These are phyloP conservation scores for Aspergillus ochraceus DNA, from an alignment of 2,329 filamentous ascomycete genomes.

Conservation along the genomic window DNA sequence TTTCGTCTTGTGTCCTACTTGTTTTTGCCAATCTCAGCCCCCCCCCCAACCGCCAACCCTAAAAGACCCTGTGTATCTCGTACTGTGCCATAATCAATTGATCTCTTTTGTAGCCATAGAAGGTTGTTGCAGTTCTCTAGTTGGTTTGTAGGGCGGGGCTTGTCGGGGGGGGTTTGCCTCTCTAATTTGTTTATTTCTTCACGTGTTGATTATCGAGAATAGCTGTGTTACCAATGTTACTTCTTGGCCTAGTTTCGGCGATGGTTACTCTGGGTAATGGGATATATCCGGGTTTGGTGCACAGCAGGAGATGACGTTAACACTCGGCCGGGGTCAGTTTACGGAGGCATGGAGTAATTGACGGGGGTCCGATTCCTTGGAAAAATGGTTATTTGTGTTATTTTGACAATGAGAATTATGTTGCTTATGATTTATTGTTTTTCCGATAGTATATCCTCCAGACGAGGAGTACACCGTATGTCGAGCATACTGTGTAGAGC, in stretches of 20 bases:
- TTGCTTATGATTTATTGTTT: too few species aligned
- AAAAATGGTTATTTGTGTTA: too few species aligned
- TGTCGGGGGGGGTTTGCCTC: too few species aligned
- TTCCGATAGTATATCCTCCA: too few species aligned
- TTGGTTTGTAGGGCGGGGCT: neutral
- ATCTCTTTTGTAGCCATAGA: conserved; percentile 45
- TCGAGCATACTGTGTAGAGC: too few species aligned
- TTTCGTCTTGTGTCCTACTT: conserved; percentile 27
- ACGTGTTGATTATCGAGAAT: neutral
- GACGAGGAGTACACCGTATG: too few species aligned
- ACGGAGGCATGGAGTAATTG: neutral
- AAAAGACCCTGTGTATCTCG: conserved; percentile 41
- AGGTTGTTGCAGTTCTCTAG: conserved; percentile 20
- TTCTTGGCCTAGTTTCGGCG: neutral
- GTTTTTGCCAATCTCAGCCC: conserved; percentile 28
- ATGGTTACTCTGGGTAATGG: neutral
- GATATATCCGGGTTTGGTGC: neutral
- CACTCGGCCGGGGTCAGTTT: neutral
- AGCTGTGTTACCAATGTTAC: neutral
- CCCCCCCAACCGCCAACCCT: conserved; percentile 2
- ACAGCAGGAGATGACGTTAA: neutral
- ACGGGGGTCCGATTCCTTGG: too few species aligned
- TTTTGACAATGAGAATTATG: too few species aligned
- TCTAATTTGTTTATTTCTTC: too few species aligned
- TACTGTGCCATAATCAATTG: conserved; percentile 47